These are phyloP conservation scores for Tulasnella sp. DNA, from an alignment of 768 basidiomycete species.

Conservation along the genomic window DNA sequence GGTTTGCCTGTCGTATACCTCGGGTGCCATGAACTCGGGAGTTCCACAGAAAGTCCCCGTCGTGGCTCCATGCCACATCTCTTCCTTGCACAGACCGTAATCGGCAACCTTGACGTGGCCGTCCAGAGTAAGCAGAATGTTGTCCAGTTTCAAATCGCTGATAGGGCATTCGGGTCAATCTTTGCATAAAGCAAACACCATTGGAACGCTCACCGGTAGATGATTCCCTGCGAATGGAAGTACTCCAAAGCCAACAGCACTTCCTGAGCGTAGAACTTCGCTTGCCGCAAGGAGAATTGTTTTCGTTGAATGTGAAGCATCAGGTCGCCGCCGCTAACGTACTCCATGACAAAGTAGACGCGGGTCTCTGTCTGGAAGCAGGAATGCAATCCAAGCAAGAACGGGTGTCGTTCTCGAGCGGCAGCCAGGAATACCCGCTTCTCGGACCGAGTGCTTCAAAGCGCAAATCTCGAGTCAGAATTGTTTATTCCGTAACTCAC, in stretches of 20 bases:
- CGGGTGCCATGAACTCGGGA: slow-evolving; percentile 99
- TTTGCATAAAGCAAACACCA: not conserved
- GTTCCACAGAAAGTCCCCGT: slow-evolving; percentile 99
- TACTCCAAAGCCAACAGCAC: slow-evolving; percentile 93
- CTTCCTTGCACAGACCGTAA: slow-evolving; percentile 98
- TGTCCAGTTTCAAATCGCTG: slow-evolving; percentile 95
- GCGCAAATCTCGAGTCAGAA: not conserved
- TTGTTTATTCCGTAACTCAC: not conserved
- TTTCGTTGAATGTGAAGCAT: slow-evolving; percentile 99
- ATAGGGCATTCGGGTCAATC: not conserved
- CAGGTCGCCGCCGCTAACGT: slow-evolving; percentile 95
- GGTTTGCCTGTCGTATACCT: slow-evolving; percentile 40
- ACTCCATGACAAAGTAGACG: slow-evolving; percentile 99
- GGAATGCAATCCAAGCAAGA: slow-evolving; percentile 91
- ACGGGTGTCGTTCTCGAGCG: slow-evolving; percentile 94
- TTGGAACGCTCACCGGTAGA: slow-evolving; percentile 65
- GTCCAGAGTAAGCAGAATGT: slow-evolving; percentile 90
- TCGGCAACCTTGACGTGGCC: slow-evolving; percentile 99
- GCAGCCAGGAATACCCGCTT: slow-evolving; percentile 97
- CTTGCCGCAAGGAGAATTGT: slow-evolving; percentile 96
- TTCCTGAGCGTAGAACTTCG: slow-evolving; percentile 97
- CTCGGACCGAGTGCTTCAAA: slow-evolving; percentile 84
- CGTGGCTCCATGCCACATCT: slow-evolving; percentile 94
- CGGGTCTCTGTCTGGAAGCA: slow-evolving; percentile 99
- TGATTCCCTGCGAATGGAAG: slow-evolving; percentile 98